Percentiles rank a stretch among this genome's conserved stretches.
phyloP scores from a whole-genome alignment of 352 stramenopile species.

The Phytophthora pseudosyringae region DNA sequence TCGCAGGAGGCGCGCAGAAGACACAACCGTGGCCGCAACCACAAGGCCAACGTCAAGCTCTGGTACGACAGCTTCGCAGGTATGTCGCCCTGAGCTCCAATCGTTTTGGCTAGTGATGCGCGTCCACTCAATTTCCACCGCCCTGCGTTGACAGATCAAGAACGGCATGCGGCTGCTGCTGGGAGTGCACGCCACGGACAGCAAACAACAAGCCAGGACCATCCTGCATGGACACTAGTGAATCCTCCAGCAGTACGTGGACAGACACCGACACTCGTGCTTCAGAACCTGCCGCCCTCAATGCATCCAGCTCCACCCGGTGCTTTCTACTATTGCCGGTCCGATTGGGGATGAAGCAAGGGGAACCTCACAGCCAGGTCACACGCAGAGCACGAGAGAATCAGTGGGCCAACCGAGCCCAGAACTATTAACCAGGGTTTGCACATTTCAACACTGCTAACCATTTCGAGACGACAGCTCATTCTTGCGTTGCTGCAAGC shows the following conservation, averaged over 20 bases:
- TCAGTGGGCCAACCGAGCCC: constrained; percentile 1
- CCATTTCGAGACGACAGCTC: constrained; percentile 36
- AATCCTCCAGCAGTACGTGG: constrained; percentile 3
- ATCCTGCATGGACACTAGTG: constrained; percentile 13
- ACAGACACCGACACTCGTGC: constrained; percentile 1
- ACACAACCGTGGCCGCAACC: constrained; percentile 71
- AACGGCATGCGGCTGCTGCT: constrained; percentile 27
- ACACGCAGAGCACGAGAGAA: no score
- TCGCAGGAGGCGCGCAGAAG: constrained; percentile 70
- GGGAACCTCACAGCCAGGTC: not conserved
- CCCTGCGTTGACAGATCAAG: constrained; percentile 44
- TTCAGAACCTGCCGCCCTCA: constrained; percentile 63
- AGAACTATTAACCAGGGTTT: constrained; percentile 21
- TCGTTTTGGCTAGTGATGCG: not conserved
- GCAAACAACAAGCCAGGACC: not conserved
- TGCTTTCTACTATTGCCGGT: constrained; percentile 48
- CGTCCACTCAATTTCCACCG: constrained; percentile 10
- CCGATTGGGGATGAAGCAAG: constrained; percentile 64
- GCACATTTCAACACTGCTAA: constrained; percentile 30
- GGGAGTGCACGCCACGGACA: not conserved
- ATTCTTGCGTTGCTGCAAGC: constrained; percentile 30
- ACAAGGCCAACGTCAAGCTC: constrained; percentile 86
- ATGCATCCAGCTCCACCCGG: constrained; percentile 71
- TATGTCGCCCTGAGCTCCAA: constrained; percentile 20
- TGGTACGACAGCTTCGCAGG: constrained; percentile 85